Evolutionary conservation across 768 basidiomycete species (phyloP).

Genomic region (Boletellus sp.): DNA sequence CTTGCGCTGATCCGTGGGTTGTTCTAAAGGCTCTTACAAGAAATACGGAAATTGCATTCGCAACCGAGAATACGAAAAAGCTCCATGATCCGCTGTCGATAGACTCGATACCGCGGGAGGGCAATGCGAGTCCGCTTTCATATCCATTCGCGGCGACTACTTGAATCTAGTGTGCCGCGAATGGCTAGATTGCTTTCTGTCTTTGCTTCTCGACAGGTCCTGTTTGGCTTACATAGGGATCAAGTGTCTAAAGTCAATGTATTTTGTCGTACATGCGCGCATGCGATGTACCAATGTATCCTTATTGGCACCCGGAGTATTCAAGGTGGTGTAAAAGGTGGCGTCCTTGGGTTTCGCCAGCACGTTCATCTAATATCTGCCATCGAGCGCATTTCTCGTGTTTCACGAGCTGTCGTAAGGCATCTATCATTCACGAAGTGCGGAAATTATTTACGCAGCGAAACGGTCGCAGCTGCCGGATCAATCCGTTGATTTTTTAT

Average conservation of each 20-base stretch:
- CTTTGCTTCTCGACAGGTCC: background rate
- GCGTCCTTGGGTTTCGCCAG: too few relatives aligned
- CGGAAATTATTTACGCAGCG: too few relatives aligned
- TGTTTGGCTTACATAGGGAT: background rate
- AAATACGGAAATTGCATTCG: constrained; percentile 20
- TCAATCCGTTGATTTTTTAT: constrained; percentile 12
- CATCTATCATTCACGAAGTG: too few relatives aligned
- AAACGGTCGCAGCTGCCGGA: too few relatives aligned
- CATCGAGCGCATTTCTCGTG: too few relatives aligned
- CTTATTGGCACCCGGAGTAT: background rate
- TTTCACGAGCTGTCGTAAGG: too few relatives aligned
- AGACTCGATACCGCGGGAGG: constrained; percentile 1
- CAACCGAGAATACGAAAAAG: constrained; percentile 16
- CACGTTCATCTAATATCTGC: too few relatives aligned
- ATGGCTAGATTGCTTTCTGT: background rate
- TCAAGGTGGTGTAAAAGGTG: too few relatives aligned
- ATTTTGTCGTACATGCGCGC: background rate
- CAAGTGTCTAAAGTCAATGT: constrained; percentile 4
- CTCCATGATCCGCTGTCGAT: constrained; percentile 5
- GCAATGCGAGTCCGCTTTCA: background rate
- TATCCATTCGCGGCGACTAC: background rate
- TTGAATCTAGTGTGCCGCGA: background rate
- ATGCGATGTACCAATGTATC: constrained; percentile 4
- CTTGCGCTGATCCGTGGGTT: too few relatives aligned
- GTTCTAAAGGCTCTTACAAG: constrained; percentile 9